Evolutionary conservation across 2,329 filamentous ascomycete genomes (phyloP), one percentile per base, ranked within the genome.

Genomic region (Fusarium brevicatenulatum): DNA sequence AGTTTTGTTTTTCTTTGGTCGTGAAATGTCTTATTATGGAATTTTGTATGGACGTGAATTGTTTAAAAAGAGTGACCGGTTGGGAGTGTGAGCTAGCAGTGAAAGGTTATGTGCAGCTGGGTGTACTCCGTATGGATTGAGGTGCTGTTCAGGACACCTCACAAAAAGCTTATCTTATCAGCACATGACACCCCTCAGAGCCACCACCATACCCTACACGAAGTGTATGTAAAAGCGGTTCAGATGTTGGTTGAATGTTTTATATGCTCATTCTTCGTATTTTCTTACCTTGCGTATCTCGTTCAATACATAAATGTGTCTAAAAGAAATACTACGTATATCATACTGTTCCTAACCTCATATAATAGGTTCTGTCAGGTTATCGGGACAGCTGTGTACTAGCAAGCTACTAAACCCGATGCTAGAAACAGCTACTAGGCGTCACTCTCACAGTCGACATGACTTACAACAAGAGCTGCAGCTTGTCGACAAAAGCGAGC

Each of bases 91-190:
- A 66, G 34, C 50, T 71, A 46, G 55, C 21, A 66, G 60, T 40
- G n/a, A 16, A 23, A 50, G 23, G 53, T 32, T 53, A 47, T 61
- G 43, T 50, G 19, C 23, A 36, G 5, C 44, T 43, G 50, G 52
- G 47, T 63, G 44, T 19, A 37, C 36, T 37, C 36, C 16, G 18
- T 44, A 62, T 28, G n/a, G 65, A 65, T 28, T 36, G 19, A 28
- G 55, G 59, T 71, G 55, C 42, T 63, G 68, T 72, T 72, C 52
- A 81, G 79, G 79, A 81, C 79, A 81, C 79, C 75, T 81, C 72
- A 72, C 73, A 70, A 70, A 78, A 77, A 70, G 68, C 75, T 80
- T 81, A 82, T 82, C 81, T 82, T 81, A 82, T 82, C 81, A 43
- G 69, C 81, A 81, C 80, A 78, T 82, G 80, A 81, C 77, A 66